Percentiles rank a stretch among this genome's conserved stretches.
These are phyloP conservation scores for Aspergillus flavus DNA, from an alignment of 2,329 filamentous ascomycete species.

Conservation along the genomic window DNA sequence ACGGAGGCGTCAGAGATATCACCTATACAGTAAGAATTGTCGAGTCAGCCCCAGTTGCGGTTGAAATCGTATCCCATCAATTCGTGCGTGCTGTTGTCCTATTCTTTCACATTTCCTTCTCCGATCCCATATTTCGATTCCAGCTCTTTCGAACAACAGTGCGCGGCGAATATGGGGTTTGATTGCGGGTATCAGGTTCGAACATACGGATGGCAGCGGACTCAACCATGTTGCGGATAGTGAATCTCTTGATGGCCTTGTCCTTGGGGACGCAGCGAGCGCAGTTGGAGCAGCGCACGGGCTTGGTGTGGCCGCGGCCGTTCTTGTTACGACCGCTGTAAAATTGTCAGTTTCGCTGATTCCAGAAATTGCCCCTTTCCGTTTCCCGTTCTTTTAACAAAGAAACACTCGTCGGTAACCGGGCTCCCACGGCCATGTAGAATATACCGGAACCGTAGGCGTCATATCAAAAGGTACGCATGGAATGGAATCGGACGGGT, in stretches of 20 bases:
- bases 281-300: slow-evolving; percentile 91
- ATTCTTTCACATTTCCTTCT: neutral
- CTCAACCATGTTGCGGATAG: slow-evolving; percentile 99
- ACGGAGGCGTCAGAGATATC: slow-evolving; percentile 99
- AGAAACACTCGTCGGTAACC: slow-evolving; percentile 1
- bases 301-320: slow-evolving; percentile 99
- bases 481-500: slow-evolving; percentile 31
- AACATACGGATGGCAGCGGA: slow-evolving; percentile 98
- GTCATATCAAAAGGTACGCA: slow-evolving; percentile 14
- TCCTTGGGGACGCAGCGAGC: slow-evolving; percentile 95
- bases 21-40: slow-evolving; percentile 60
- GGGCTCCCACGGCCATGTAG: slow-evolving; percentile 2
- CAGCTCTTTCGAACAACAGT: slow-evolving; percentile 18
- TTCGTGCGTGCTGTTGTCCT: slow-evolving; percentile 1
- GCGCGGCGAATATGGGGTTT: slow-evolving; percentile 16
- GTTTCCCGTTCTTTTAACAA: slow-evolving; percentile 10
- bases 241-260: slow-evolving; percentile 99
- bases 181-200: slow-evolving; percentile 19
- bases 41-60: slow-evolving; percentile 18
- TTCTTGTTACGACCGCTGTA: slow-evolving; percentile 98
- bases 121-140: slow-evolving; percentile 11
- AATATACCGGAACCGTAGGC: slow-evolving; percentile 4
- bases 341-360: slow-evolving; percentile 22
- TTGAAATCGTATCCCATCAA: neutral
- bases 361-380: slow-evolving; percentile 32